Evolutionary conservation across 2,329 filamentous ascomycete genomes (phyloP).

Genomic region (Aspergillus pseudonomiae): DNA sequence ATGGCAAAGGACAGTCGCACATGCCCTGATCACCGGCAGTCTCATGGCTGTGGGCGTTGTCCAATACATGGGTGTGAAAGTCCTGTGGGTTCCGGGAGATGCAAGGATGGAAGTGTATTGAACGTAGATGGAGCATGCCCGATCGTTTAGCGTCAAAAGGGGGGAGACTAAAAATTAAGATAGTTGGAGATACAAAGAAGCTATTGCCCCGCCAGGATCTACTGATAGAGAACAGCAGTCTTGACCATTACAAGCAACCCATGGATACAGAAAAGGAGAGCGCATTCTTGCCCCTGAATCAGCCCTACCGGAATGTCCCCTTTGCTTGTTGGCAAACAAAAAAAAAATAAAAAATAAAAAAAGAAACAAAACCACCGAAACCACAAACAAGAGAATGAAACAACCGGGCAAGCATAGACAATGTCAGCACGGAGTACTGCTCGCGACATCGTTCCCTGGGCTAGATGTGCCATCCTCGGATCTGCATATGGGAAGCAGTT

Average conservation of each 20-base stretch:
- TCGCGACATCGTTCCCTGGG: not conserved
- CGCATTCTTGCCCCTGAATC: not conserved
- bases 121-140: not conserved
- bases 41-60: not conserved
- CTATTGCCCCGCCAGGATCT: not conserved
- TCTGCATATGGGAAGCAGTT: not conserved
- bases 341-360: not conserved
- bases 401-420: not conserved
- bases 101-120: not conserved
- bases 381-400: not conserved
- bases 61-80: not conserved
- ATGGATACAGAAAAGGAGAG: not conserved
- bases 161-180: not conserved
- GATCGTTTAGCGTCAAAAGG: not conserved
- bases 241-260: not conserved
- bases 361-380: not conserved
- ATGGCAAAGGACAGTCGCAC: constrained; percentile 15
- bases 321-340: not conserved
- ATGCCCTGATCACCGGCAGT: constrained; percentile 19
- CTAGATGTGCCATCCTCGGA: not conserved
- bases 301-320: not conserved
- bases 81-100: not conserved
- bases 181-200: not conserved
- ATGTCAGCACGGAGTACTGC: not conserved
- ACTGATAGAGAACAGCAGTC: not conserved